Percentiles rank a stretch among this genome's conserved stretches.
phyloP scores from a whole-genome alignment of 1,284 basidiomycete genomes.

The Cutaneotrichosporon sp. region DNA sequence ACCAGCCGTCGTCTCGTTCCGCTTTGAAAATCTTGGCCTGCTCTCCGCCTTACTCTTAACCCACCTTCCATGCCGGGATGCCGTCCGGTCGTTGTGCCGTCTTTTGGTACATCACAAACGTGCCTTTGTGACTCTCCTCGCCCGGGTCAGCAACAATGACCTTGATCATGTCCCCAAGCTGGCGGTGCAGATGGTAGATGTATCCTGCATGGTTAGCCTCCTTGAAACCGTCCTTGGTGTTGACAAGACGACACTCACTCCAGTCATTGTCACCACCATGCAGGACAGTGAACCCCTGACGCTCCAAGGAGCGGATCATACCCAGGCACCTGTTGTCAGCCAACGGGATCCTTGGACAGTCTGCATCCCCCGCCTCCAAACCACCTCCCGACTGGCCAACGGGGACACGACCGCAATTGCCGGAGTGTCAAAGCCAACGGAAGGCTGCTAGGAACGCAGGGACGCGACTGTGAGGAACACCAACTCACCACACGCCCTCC shows the following conservation, averaged over 20 bases:
- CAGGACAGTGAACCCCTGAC: conserved; percentile 25
- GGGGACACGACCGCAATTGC: no score
- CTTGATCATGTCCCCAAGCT: conserved; percentile 22
- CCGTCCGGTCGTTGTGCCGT: conserved; percentile 12
- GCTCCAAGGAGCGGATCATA: conserved; percentile 12
- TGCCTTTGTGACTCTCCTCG: conserved; percentile 6
- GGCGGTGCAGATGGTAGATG: conserved; percentile 24
- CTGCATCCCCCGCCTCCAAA: no score
- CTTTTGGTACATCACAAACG: conserved; percentile 11
- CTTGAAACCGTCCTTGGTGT: neutral
- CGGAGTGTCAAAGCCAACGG: no score
- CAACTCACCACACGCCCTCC: conserved; percentile 11
- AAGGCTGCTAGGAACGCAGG: no score
- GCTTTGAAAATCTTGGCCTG: no score
- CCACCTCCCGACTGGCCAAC: no score
- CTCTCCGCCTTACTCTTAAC: neutral
- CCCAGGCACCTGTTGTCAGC: conserved; percentile 7
- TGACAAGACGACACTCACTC: conserved; percentile 13
- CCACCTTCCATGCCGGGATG: conserved; percentile 30
- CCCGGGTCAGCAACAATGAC: conserved; percentile 15
- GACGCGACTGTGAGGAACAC: no score
- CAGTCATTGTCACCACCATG: conserved; percentile 21
- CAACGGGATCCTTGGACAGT: neutral
- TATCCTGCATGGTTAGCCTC: conserved; percentile 12
- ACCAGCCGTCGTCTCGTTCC: no score